phyloP scores from a whole-genome alignment of 106 monocot species.

The Allium cepa region DNA sequence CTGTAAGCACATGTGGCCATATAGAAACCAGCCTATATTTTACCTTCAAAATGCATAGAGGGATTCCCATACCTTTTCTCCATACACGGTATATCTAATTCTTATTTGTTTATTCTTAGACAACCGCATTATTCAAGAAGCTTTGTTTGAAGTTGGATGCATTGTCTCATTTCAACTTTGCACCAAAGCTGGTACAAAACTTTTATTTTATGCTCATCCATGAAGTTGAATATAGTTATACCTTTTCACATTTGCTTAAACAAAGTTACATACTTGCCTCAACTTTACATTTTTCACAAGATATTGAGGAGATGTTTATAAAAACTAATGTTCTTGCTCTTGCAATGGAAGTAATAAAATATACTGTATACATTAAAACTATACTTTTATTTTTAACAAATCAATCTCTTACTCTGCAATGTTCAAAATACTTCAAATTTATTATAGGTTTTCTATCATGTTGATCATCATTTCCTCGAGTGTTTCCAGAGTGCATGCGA shows the following conservation, averaged over 20 bases:
- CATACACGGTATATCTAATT: too few species aligned
- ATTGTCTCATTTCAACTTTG: constrained; percentile 83
- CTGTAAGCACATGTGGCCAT: too few species aligned
- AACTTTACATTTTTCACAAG: constrained; percentile 23
- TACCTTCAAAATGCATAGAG: too few species aligned
- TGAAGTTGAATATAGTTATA: neutral
- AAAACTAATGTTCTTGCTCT: constrained; percentile 83
- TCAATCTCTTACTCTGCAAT: too few species aligned
- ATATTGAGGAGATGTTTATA: constrained; percentile 90
- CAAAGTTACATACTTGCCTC: too few species aligned
- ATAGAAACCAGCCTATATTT: too few species aligned
- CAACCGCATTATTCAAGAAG: constrained; percentile 63
- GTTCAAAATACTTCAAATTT: too few species aligned
- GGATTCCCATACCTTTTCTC: too few species aligned
- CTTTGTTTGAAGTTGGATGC: constrained; percentile 87
- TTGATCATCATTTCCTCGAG: too few species aligned
- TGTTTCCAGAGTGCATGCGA: too few species aligned
- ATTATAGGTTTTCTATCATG: too few species aligned
- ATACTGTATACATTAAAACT: neutral
- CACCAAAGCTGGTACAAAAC: constrained; percentile 75
- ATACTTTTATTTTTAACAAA: neutral
- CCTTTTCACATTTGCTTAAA: neutral
- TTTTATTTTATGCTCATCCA: neutral
- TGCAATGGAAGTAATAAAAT: constrained; percentile 54
- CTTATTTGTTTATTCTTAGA: constrained; percentile 13